A percentile compares a stretch with the other conserved stretches of the same genome.
phyloP scores from a whole-genome alignment of 306 rosid species.

The Glycine latifolia region DNA sequence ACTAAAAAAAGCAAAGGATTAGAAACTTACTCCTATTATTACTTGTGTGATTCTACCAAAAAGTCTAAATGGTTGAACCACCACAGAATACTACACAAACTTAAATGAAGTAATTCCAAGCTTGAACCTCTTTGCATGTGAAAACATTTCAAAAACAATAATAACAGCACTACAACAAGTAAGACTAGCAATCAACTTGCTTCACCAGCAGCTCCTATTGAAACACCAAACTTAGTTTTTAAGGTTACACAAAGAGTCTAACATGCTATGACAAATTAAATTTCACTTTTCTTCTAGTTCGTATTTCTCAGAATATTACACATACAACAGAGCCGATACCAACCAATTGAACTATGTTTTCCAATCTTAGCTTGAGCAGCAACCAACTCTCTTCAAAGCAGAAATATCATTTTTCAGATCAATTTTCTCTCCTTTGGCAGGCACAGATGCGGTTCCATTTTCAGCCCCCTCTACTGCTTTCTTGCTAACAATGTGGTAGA shows the following conservation, averaged over 20 bases:
- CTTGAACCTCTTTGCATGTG: slow-evolving; percentile 28
- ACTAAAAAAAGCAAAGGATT: too few relatives aligned
- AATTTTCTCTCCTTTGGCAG: slow-evolving; percentile 89
- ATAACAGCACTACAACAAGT: slow-evolving; percentile 28
- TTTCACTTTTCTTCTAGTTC: slow-evolving; percentile 47
- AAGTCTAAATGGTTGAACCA: background rate
- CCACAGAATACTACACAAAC: background rate
- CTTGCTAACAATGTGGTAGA: slow-evolving; percentile 83
- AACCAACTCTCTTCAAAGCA: slow-evolving; percentile 81
- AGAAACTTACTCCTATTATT: too few relatives aligned
- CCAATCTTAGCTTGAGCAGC: slow-evolving; percentile 79
- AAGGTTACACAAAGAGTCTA: slow-evolving; percentile 50
- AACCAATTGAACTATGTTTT: slow-evolving; percentile 44
- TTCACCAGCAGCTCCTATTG: slow-evolving; percentile 11
- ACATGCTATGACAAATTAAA: slow-evolving; percentile 51
- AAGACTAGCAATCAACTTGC: slow-evolving; percentile 41
- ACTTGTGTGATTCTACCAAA: background rate
- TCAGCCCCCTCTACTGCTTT: slow-evolving; percentile 85
- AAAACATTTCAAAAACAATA: slow-evolving; percentile 39
- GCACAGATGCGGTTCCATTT: slow-evolving; percentile 76
- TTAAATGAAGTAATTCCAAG: slow-evolving; percentile 43
- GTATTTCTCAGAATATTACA: slow-evolving; percentile 49
- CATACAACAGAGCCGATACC: slow-evolving; percentile 50
- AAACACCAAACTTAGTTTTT: slow-evolving; percentile 44
- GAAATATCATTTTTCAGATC: slow-evolving; percentile 81